Base-by-base conservation (phyloP, 1,284 basidiomycete genomes). In the Pseudozyma pruni region DNA sequence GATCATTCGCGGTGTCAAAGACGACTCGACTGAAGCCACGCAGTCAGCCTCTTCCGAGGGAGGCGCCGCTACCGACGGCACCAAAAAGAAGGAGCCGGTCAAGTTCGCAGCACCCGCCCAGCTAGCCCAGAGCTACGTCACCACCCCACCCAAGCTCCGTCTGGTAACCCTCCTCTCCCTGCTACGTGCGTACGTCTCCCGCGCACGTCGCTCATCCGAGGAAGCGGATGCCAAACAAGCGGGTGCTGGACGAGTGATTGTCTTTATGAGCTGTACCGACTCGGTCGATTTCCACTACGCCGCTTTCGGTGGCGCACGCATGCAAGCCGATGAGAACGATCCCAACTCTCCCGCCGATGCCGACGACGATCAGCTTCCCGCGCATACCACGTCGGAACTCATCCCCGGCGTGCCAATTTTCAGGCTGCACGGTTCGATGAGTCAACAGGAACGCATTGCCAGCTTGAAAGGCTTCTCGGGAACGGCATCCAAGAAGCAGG, bases 251-350 rank as follows among this genome's bases (percentile, higher is more conserved):
- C 86, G 86, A 72, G 89, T 97, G 40, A 93, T 99, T 50, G 93
- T 98, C 6, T 99, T 99, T 83, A 85, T 98, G 61, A 94, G 91
- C 75, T 98, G 94, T 75, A 98, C 94, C 3, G 94, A 98, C 83
- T 93, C 93, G 1, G 96, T 99, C 31, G 95, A 99, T 83, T 98
- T 94, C 80, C 93, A 97, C 81, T 98, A 92, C 91, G 87, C 87
- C 43, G 85, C 97, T n/a, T 84, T 98, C 0, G 91, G 90, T 1
- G 88, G 89, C 1, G 86, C 91, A 19, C 83, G 84, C 9, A 95
- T 98, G 92, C 88, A 86, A 10, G 53, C 43, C 2, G 45, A 79
- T 3, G 76, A 81, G 32, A 54, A 67, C 39, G 54, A 55, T 14
- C 46, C 53, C 37, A 40, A 58, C 11, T 42, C 53, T 14, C 43